Conservation (phyloP, 140 eudicot genomes). For the Flaveria floridana region DNA sequence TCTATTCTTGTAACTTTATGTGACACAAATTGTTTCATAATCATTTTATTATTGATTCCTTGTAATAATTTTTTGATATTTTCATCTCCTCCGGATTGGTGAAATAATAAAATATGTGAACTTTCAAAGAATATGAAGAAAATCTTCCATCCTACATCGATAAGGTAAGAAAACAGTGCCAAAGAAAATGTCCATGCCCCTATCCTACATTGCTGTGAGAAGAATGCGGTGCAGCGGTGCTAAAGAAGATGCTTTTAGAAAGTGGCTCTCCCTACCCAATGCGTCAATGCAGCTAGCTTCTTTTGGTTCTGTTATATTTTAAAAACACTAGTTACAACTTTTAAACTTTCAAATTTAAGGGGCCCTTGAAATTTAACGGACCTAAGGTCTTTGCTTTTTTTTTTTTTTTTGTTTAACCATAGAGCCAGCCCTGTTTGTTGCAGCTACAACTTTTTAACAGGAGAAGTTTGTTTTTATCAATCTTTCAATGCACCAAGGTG, state of each 20-base stretch:
- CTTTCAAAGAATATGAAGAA: not conserved
- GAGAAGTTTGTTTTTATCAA: not conserved
- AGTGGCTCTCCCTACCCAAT: not conserved
- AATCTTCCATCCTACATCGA: not conserved
- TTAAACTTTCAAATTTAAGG: not conserved
- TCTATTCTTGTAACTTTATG: not conserved
- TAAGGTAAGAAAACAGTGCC: not conserved
- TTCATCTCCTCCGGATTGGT: too few relatives aligned
- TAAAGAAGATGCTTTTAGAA: not conserved
- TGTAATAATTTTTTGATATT: too few relatives aligned
- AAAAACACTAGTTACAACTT: not conserved
- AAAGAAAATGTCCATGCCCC: not conserved
- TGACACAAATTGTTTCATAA: not conserved
- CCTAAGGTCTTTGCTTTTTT: not conserved
- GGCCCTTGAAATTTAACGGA: not conserved
- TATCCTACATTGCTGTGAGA: not conserved
- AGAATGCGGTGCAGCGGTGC: not conserved
- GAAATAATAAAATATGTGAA: not conserved
- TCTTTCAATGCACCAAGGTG: not conserved
- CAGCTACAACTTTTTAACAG: not conserved
- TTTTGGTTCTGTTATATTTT: not conserved
- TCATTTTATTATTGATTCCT: too few relatives aligned
- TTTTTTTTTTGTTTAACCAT: not conserved
- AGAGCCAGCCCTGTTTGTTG: not conserved
- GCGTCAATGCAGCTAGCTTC: not conserved